Evolutionary conservation across 1,284 basidiomycete genomes (phyloP).

Genomic region (Apiotrichum siamense): DNA sequence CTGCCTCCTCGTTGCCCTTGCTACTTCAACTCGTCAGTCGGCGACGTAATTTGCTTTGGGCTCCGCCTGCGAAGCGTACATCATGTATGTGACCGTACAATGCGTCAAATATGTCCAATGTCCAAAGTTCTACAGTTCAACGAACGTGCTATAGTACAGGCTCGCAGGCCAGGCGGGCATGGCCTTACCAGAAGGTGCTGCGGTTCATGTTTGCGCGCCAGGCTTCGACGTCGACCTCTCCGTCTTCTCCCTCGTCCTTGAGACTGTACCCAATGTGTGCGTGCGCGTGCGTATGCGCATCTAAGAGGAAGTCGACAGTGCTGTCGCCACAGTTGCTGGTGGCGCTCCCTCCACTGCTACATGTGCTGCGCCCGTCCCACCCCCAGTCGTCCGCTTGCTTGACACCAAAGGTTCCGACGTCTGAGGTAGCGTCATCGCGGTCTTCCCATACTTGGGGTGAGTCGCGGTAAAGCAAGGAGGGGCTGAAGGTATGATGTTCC

Average conservation of each 20-base stretch:
- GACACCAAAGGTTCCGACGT: not conserved
- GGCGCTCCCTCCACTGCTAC: not conserved
- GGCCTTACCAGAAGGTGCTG: not conserved
- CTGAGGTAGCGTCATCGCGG: not conserved
- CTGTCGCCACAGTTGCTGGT: not conserved
- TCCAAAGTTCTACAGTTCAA: no score
- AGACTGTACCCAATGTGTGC: not conserved
- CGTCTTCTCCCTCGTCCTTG: not conserved
- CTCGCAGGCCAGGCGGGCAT: not conserved
- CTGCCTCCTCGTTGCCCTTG: no score
- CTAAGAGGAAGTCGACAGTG: not conserved
- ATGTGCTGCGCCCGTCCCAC: not conserved
- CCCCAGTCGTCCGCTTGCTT: not conserved
- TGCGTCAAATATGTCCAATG: no score
- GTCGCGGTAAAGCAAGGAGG: not conserved
- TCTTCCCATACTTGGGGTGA: not conserved
- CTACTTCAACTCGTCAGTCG: no score
- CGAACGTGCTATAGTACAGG: not conserved
- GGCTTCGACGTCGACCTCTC: not conserved
- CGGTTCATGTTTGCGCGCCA: slow-evolving; percentile 1
- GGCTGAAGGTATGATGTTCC: not conserved
- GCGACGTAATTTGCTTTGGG: no score
- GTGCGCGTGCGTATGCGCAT: not conserved
- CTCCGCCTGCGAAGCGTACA: no score
- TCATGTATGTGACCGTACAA: no score